Base-by-base conservation (phyloP, 768 basidiomycete species). In the Rhodotorula toruloides region DNA sequence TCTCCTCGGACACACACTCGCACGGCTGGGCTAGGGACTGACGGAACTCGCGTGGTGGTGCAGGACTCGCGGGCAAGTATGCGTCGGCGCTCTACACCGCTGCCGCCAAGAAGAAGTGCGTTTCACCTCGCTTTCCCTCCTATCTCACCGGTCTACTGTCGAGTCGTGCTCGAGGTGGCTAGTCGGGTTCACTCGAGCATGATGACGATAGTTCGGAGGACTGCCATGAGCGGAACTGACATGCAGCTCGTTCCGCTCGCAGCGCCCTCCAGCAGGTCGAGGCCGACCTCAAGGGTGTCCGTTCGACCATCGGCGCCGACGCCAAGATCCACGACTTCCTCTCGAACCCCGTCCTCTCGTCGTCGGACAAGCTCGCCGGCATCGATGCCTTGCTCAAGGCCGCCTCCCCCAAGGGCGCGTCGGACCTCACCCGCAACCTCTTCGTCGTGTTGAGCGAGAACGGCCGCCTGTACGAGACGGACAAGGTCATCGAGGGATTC, bases 361-460 rank as follows among this genome's bases (percentile, higher is more conserved):
- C 83, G 49, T 82, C 84, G 53, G 93, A 96, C 61, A 87, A 91
- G 73, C 74, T 80, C 25, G 77, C 82, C 1, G 88, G 87, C 65
- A 84, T 99, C 65, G 76, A 83, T 42, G 77, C 81, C 54, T 79
- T 98, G 76, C 86, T 85, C 76, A 78, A 84, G 66, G 73, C 74
- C 50, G 67, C 74, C 32, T 57, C 59, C 71, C 76, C 50, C 67
- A 43, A 84, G 64, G 57, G 87, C 86, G 16, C 87, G 71, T 53
- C 88, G 85, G 57, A 86, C 80, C 5, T 87, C 83, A 61, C 84
- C 82, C 32, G 87, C 87, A 54, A 97, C 81, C 83, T 99, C 73
- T 86, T 99, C 77, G 77, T 78, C 43, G 86, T 98, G 73, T 84
- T 99, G 67, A 87, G 89, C 65, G 89, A 94, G 79, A 99, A 99